phyloP scores from a whole-genome alignment of 2,329 filamentous ascomycete genomes.

The Lojkania enalia region DNA sequence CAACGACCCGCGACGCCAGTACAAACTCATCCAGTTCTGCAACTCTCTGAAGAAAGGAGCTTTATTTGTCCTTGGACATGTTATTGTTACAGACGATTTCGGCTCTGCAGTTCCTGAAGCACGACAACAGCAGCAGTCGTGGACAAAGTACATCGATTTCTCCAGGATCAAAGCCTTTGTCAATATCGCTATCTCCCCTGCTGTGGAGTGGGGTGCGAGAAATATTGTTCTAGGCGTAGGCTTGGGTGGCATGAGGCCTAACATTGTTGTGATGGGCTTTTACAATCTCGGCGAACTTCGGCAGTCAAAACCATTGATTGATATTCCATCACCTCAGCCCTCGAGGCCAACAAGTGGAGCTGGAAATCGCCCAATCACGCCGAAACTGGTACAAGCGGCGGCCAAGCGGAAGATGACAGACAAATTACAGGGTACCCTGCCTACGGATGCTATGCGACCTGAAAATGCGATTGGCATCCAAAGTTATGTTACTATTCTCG shows the following conservation, averaged over 20 bases:
- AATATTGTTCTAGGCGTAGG: constrained; percentile 82
- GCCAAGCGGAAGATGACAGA: constrained; percentile 51
- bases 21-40: constrained; percentile 85
- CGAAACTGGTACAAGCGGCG: constrained; percentile 39
- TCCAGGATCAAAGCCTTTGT: constrained; percentile 88
- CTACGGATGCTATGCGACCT: constrained; percentile 69
- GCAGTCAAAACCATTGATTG: constrained; percentile 59
- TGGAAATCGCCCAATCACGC: constrained; percentile 27
- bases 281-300: constrained; percentile 80
- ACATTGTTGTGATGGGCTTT: constrained; percentile 80
- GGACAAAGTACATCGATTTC: constrained; percentile 86
- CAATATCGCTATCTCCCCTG: constrained; percentile 80
- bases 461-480: constrained; percentile 70
- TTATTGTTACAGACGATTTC: constrained; percentile 85
- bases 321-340: constrained; percentile 56
- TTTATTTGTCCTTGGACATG: constrained; percentile 82
- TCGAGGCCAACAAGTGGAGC: constrained; percentile 38
- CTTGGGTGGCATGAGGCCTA: constrained; percentile 84
- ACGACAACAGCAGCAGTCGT: constrained; percentile 76
- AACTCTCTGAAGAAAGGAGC: constrained; percentile 89
- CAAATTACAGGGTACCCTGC: constrained; percentile 62
- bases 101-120: constrained; percentile 77
- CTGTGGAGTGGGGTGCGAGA: constrained; percentile 80
- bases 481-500: constrained; percentile 79
- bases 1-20: constrained; percentile 80